phyloP scores from a whole-genome alignment of 176 grass and related monocot genomes.

The Oryza officinalis region DNA sequence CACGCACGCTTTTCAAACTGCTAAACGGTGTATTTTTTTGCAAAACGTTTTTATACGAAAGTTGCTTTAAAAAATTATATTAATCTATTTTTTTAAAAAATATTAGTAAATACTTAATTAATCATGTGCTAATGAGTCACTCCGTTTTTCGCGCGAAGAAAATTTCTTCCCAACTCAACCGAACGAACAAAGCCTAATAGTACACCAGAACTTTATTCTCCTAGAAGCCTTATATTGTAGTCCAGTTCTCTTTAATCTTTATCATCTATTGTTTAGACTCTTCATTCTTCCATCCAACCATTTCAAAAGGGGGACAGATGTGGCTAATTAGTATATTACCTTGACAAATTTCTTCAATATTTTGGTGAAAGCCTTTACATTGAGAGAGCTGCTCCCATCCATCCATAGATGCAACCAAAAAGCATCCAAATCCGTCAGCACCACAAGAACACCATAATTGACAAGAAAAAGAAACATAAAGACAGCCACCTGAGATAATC shows the following conservation, averaged over 20 bases:
- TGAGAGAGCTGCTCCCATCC: constrained; percentile 68
- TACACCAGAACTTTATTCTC: constrained; percentile 4
- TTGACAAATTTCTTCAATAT: constrained; percentile 96
- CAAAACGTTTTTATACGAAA: too few species aligned
- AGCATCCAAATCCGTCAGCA: neutral
- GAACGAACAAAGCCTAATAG: too few species aligned
- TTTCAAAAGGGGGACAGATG: constrained; percentile 16
- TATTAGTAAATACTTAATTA: too few species aligned
- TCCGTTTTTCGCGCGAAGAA: too few species aligned
- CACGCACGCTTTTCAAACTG: too few species aligned
- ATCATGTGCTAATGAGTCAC: too few species aligned
- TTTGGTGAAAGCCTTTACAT: constrained; percentile 90
- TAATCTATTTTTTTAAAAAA: too few species aligned
- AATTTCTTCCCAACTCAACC: too few species aligned
- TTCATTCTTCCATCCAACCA: constrained; percentile 13
- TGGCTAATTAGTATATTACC: constrained; percentile 53
- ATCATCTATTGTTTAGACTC: neutral
- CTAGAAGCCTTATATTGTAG: neutral
- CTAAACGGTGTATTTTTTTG: too few species aligned
- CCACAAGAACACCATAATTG: neutral
- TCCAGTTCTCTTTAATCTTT: constrained; percentile 19
- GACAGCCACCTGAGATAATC: too few species aligned
- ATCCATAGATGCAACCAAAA: constrained; percentile 27
- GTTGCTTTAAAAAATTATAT: too few species aligned
- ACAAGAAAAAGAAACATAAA: neutral